These are phyloP conservation scores for Pulveroboletus frians DNA, from an alignment of 768 basidiomycete species.

Conservation along the genomic window DNA sequence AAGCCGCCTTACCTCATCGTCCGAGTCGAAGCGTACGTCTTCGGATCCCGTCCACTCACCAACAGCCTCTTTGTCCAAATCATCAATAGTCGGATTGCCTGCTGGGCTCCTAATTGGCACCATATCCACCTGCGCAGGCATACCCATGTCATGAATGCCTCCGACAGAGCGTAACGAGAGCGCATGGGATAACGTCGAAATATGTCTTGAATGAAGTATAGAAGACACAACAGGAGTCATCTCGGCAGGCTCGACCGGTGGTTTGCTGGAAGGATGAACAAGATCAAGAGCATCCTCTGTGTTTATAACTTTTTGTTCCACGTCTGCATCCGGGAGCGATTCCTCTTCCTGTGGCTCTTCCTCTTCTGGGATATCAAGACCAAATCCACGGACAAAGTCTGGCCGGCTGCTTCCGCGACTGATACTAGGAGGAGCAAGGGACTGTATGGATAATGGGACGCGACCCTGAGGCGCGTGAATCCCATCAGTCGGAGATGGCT, in stretches of 20 bases:
- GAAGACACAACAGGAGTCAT: slow-evolving; percentile 47
- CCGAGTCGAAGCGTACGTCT: slow-evolving; percentile 54
- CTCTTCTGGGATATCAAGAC: slow-evolving; percentile 73
- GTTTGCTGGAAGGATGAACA: slow-evolving; percentile 19
- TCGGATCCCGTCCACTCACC: slow-evolving; percentile 85
- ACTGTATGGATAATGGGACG: slow-evolving; percentile 41
- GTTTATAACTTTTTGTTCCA: slow-evolving; percentile 37
- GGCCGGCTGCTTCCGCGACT: slow-evolving; percentile 50
- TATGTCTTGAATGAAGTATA: slow-evolving; percentile 61
- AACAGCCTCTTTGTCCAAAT: slow-evolving; percentile 37
- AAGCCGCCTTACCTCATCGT: slow-evolving; percentile 56
- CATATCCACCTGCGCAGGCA: slow-evolving; percentile 23
- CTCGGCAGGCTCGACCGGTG: slow-evolving; percentile 35
- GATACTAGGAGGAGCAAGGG: slow-evolving; percentile 41
- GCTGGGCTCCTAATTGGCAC: slow-evolving; percentile 30
- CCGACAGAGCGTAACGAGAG: slow-evolving; percentile 62
- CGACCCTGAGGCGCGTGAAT: slow-evolving; percentile 55
- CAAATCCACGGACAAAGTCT: slow-evolving; percentile 77
- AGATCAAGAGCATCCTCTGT: slow-evolving; percentile 27
- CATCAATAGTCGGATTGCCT: slow-evolving; percentile 32
- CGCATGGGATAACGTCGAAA: slow-evolving; percentile 61
- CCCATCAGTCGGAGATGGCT: slow-evolving; percentile 23
- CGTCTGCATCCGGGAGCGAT: slow-evolving; percentile 24
- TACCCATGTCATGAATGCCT: slow-evolving; percentile 38
- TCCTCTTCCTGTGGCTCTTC: slow-evolving; percentile 56